Conservation (phyloP, 78 protist genomes). For the Dictyostelium firmibasis region DNA sequence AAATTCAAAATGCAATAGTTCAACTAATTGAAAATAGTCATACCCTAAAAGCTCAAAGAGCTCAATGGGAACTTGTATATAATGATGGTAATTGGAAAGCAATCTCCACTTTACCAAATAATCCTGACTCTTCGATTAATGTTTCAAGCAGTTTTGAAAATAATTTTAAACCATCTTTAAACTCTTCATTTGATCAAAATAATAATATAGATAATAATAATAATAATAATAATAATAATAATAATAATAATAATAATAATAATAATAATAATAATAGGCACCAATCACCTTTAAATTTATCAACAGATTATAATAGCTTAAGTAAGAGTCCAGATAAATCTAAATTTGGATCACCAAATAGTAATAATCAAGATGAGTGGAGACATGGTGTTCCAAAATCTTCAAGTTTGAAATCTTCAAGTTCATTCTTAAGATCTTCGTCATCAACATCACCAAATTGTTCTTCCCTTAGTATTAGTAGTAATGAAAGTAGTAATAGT, state of each 20-base stretch:
- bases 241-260: not conserved
- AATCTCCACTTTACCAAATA: slow-evolving; percentile 13
- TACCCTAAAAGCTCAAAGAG: slow-evolving; percentile 12
- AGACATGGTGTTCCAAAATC: not conserved
- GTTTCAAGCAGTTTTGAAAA: not conserved
- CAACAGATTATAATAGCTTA: not conserved
- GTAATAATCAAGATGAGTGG: not conserved
- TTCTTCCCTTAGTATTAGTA: not conserved
- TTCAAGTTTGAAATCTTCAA: not conserved
- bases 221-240: not conserved
- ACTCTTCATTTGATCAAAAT: not conserved
- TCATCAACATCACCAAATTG: not conserved
- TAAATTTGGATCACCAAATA: not conserved
- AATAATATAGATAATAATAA: too few species aligned
- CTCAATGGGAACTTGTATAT: slow-evolving; percentile 45
- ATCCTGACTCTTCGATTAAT: not conserved
- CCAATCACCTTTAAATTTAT: not conserved
- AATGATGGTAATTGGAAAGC: slow-evolving; percentile 62
- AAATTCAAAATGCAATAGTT: slow-evolving; percentile 40
- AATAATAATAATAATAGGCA: not conserved
- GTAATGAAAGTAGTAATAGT: not conserved
- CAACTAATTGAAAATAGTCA: slow-evolving; percentile 25
- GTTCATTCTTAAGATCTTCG: not conserved
- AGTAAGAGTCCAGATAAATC: not conserved
- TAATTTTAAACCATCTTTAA: not conserved